These are phyloP conservation scores for Russula sp. DNA, from an alignment of 768 basidiomycete genomes.

Conservation along the genomic window DNA sequence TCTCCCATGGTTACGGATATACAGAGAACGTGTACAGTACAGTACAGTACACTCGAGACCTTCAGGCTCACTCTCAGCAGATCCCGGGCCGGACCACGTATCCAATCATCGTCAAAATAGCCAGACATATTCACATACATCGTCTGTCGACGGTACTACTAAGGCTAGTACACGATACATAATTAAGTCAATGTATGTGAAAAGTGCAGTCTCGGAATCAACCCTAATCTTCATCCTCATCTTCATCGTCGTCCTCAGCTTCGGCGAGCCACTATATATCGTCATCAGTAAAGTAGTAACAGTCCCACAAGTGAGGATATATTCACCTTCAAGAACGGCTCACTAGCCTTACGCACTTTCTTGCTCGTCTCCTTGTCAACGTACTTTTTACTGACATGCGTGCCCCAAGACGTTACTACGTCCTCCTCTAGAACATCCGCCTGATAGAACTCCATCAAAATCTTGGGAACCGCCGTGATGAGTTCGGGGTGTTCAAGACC, in stretches of 20 bases:
- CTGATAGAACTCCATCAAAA: constrained; percentile 93
- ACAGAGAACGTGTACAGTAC: background rate
- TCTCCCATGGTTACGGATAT: background rate
- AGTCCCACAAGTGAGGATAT: background rate
- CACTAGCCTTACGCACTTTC: constrained; percentile 92
- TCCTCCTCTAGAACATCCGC: constrained; percentile 90
- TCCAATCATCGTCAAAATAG: background rate
- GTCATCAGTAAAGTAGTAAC: constrained; percentile 3
- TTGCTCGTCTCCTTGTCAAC: constrained; percentile 93
- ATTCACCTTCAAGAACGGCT: constrained; percentile 86
- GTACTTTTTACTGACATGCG: constrained; percentile 94
- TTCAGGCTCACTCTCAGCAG: too few relatives aligned
- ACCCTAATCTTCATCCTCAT: constrained; percentile 9
- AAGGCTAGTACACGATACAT: background rate
- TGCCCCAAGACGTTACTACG: constrained; percentile 86
- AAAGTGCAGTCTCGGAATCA: background rate
- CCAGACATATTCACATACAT: background rate
- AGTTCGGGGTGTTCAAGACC: constrained; percentile 72
- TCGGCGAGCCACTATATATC: constrained; percentile 75
- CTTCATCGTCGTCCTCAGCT: constrained; percentile 72
- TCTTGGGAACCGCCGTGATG: constrained; percentile 70
- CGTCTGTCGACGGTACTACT: background rate
- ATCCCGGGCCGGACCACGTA: background rate
- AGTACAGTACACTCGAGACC: too few relatives aligned
- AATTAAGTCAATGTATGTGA: background rate